These are phyloP conservation scores for Brettanomyces anomalus DNA, from an alignment of 805 yeast genomes.

Conservation along the genomic window DNA sequence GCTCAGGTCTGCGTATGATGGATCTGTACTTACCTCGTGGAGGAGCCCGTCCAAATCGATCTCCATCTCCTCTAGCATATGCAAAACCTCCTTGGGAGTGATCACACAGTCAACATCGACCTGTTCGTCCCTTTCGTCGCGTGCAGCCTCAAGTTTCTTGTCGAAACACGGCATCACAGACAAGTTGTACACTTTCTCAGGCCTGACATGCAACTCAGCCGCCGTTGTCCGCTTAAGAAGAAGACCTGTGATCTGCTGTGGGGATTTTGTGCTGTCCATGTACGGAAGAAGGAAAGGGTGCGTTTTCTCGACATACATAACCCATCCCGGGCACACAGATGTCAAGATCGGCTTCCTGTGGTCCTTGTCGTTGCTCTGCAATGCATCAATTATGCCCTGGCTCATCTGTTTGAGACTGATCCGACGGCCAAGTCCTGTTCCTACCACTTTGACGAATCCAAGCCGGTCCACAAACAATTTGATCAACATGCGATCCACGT, in stretches of 20 bases:
- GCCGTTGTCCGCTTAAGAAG: conserved; percentile 49
- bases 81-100: conserved; percentile 80
- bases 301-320: conserved; percentile 89
- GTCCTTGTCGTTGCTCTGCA: conserved; percentile 4
- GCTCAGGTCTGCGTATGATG: conserved; percentile 4
- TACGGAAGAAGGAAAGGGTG: conserved; percentile 75
- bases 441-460: conserved; percentile 69
- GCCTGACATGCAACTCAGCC: conserved; percentile 21
- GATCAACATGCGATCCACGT: conserved; percentile 53
- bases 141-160: conserved; percentile 88
- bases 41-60: conserved; percentile 27
- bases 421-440: conserved; percentile 75
- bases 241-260: conserved; percentile 89
- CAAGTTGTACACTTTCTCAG: conserved; percentile 55
- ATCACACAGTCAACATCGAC: conserved; percentile 88
- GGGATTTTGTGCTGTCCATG: conserved; percentile 70
- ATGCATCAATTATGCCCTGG: conserved; percentile 25
- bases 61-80: conserved; percentile 50
- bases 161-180: conserved; percentile 97
- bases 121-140: conserved; percentile 49
- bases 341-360: conserved; percentile 46
- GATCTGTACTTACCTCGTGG: conserved; percentile 9
- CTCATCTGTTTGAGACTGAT: conserved; percentile 47
- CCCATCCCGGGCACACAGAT: conserved; percentile 93
- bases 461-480: conserved; percentile 49